Conservation (phyloP, 1,139 yeast genomes). For the Meyerozyma guilliermondii region DNA sequence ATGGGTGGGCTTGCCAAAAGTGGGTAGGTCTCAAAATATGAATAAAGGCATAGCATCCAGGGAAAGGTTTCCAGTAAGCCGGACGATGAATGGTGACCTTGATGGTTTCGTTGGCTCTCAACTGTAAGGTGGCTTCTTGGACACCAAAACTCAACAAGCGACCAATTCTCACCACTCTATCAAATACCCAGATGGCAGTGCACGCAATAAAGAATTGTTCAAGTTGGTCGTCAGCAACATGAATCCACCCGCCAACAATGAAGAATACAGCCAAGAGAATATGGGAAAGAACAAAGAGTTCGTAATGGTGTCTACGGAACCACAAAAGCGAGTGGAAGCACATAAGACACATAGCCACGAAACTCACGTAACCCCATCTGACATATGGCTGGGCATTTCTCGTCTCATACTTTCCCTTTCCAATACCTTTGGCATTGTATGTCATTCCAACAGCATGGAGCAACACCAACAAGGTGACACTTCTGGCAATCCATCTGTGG, state of each 20-base stretch:
- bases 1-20: conserved; percentile 75
- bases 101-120: conserved; percentile 43
- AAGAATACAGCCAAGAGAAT: conserved; percentile 52
- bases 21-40: conserved; percentile 48
- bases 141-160: conserved; percentile 48
- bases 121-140: conserved; percentile 42
- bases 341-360: conserved; percentile 34
- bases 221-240: conserved; percentile 42
- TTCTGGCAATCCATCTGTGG: conserved; percentile 65
- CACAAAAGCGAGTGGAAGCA: conserved; percentile 42
- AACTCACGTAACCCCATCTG: conserved; percentile 53
- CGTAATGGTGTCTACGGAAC: conserved; percentile 59
- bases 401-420: conserved; percentile 29
- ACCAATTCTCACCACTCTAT: conserved; percentile 47
- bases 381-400: conserved; percentile 38
- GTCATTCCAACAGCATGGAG: conserved; percentile 49
- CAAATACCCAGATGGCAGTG: conserved; percentile 60
- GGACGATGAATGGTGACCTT: conserved; percentile 33
- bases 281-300: conserved; percentile 56
- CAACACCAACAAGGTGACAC: conserved; percentile 28
- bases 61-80: conserved; percentile 37
- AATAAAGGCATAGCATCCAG: conserved; percentile 64
- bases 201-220: conserved; percentile 47
- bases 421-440: conserved; percentile 27
- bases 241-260: conserved; percentile 57